Evolutionary conservation across 495 filamentous ascomycete genomes (phyloP), one percentile per base, ranked within the genome.

Genomic region (Trichoderma reesei): DNA sequence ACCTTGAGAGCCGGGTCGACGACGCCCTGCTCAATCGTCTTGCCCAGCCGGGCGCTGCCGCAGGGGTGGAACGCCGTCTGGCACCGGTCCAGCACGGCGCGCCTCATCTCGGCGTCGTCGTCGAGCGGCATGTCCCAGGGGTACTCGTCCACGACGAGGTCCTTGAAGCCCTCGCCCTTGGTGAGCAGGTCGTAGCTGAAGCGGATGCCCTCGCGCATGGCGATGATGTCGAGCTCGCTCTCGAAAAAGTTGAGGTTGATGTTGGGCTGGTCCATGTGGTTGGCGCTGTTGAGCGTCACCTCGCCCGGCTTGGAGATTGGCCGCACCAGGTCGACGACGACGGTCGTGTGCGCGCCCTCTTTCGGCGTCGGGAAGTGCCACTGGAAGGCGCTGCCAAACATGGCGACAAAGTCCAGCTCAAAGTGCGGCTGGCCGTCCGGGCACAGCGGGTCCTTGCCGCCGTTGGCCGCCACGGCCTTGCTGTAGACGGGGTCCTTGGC

Each of bases 181-280:
- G 72, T 81, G 37, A 86, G 63, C 18, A 87, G 71, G 64, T 86
- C 82, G 66, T 86, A 79, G 3, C 78, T 76, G 65, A 73, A 85
- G 10, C 82, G 74, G 10, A 83, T 71, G 38, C 83, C 83, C 70
- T 86, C 82, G 56, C 80, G 77, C 76, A 86, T 73, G 6, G 79
- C 83, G 7, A 84, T 66, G 46, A 84, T 73, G 64, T 86, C 83
- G n/a, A 85, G 69, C 38, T 82, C 78, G 42, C 83, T 72, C 37
- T 68, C 72, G 68, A 86, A 85, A 75, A 82, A 85, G 68, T 86
- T 85, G 60, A 85, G 73, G 68, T 86, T 85, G 74, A 86, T 80
- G 68, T 82, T 78, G 1, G 85, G 76, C 69, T 82, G 81, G 54
- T 72, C 73, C 3, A 81, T 71, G 5, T 83, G 76, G 68, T 85